Evolutionary conservation across 2,329 filamentous ascomycete genomes (phyloP).

Genomic region (Myrmaecium sp.): DNA sequence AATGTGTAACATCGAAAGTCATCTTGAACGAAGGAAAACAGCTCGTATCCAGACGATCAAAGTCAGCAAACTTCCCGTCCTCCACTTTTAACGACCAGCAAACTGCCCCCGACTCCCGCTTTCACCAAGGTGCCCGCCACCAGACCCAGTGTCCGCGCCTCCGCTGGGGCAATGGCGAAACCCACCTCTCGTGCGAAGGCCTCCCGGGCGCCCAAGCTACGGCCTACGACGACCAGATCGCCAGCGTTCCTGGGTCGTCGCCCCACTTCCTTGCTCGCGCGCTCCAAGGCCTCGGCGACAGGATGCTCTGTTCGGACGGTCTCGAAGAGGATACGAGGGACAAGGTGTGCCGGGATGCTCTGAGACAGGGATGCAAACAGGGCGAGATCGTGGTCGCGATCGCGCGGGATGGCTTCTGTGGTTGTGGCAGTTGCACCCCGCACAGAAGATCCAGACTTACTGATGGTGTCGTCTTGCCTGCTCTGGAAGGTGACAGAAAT

Average conservation of each 20-base stretch:
- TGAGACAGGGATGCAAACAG: slow-evolving; percentile 42
- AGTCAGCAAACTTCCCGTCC: too few relatives aligned
- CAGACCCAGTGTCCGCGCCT: slow-evolving; percentile 37
- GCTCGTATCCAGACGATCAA: too few relatives aligned
- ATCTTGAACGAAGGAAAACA: too few relatives aligned
- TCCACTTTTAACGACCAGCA: slow-evolving; percentile 51
- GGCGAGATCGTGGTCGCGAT: slow-evolving; percentile 27
- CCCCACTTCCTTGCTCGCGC: slow-evolving; percentile 43
- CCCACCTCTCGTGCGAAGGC: slow-evolving; percentile 8
- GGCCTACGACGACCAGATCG: slow-evolving; percentile 52
- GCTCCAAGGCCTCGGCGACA: slow-evolving; percentile 30
- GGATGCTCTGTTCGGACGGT: slow-evolving; percentile 20
- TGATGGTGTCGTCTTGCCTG: slow-evolving; percentile 5
- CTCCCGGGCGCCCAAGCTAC: slow-evolving; percentile 16
- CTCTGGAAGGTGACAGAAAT: background rate
- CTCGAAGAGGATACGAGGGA: slow-evolving; percentile 42
- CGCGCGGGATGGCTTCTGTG: slow-evolving; percentile 2
- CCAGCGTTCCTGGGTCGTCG: slow-evolving; percentile 48
- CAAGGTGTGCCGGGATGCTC: slow-evolving; percentile 35
- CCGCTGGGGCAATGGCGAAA: slow-evolving; percentile 11
- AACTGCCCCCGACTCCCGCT: slow-evolving; percentile 44
- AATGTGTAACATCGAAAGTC: too few relatives aligned
- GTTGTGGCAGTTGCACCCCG: slow-evolving; percentile 4
- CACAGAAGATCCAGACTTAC: background rate
- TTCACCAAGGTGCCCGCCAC: slow-evolving; percentile 43